phyloP scores from a whole-genome alignment of 495 filamentous ascomycete genomes.

The Penicillium roqueforti region DNA sequence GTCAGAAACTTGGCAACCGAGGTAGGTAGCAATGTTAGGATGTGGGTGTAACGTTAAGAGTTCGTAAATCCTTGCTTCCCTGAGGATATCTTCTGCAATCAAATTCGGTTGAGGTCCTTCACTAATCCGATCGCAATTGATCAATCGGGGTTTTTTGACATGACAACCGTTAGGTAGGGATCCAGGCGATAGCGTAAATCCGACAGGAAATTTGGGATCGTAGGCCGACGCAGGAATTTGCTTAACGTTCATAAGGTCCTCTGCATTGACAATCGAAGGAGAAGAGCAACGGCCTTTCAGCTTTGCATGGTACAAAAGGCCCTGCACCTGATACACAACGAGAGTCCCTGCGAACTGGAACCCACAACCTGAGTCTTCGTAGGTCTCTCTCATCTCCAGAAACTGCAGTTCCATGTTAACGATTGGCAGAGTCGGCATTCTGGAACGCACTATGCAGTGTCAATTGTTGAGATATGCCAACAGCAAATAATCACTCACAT shows the following conservation, averaged over 20 bases:
- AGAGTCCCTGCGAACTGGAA: no score
- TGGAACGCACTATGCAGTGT: no score
- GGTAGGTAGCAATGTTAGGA: neutral
- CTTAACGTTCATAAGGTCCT: neutral
- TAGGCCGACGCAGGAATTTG: neutral
- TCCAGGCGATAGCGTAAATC: no score
- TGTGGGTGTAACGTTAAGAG: neutral
- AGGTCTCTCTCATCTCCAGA: no score
- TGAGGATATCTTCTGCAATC: neutral
- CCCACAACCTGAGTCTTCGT: no score
- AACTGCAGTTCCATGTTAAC: no score
- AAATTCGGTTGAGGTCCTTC: neutral
- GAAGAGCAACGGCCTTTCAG: neutral
- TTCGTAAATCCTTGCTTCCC: neutral
- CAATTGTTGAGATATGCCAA: no score
- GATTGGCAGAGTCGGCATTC: no score
- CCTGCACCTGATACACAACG: neutral
- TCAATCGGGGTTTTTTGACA: neutral
- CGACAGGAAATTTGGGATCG: no score
- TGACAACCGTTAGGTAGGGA: no score
- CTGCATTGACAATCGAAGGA: neutral
- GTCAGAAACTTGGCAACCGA: constrained; percentile 1
- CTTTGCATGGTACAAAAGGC: neutral
- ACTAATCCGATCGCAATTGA: neutral
- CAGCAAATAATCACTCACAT: no score